These are phyloP conservation scores for Cyclocybe cylindracea DNA, from an alignment of 768 basidiomycete genomes.

Conservation along the genomic window DNA sequence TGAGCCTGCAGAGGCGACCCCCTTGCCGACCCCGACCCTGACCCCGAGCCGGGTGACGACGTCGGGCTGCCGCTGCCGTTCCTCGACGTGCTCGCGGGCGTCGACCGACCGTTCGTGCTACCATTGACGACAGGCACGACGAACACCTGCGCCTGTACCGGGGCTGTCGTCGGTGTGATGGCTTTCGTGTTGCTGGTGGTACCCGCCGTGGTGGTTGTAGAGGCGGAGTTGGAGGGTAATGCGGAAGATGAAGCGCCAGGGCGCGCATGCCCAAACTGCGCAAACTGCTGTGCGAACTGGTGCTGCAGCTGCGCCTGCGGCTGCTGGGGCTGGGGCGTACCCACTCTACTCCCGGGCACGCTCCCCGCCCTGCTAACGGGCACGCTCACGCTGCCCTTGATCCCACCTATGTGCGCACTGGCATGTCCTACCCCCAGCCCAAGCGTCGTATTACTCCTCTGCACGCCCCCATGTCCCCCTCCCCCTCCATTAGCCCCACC, in stretches of 20 bases:
- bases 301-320: slow-evolving; percentile 36
- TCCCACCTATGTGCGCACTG: too few relatives aligned
- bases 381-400: slow-evolving; percentile 32
- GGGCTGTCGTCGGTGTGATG: slow-evolving; percentile 15
- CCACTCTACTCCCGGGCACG: slow-evolving; percentile 29
- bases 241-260: not conserved
- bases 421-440: too few relatives aligned
- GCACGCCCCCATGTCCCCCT: slow-evolving; percentile 1
- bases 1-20: slow-evolving; percentile 25
- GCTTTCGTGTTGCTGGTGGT: slow-evolving; percentile 17
- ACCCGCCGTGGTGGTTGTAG: not conserved
- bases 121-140: slow-evolving; percentile 6
- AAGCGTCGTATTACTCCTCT: slow-evolving; percentile 7
- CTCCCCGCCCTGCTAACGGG: slow-evolving; percentile 37
- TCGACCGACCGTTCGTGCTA: not conserved
- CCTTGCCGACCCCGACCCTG: too few relatives aligned
- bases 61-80: not conserved
- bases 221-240: not conserved
- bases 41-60: not conserved
- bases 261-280: slow-evolving; percentile 27
- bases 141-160: slow-evolving; percentile 17
- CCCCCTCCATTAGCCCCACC: too few relatives aligned
- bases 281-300: slow-evolving; percentile 35
- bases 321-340: slow-evolving; percentile 34
- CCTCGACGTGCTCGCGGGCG: not conserved